phyloP scores from a whole-genome alignment of 345 rosid species.

The Hevea brasiliensis region DNA sequence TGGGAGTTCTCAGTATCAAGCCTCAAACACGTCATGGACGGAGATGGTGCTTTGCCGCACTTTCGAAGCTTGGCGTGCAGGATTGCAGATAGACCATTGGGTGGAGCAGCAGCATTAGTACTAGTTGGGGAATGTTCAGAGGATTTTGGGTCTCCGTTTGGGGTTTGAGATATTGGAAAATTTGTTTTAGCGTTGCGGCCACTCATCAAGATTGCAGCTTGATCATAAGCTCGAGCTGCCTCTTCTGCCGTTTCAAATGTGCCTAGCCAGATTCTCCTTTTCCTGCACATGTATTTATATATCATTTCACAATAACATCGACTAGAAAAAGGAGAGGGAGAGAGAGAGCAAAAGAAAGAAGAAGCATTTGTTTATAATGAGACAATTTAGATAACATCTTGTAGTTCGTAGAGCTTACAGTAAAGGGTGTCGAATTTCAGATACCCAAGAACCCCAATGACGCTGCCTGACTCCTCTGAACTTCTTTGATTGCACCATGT shows the following conservation, averaged over 20 bases:
- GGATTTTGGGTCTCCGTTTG: constrained; percentile 14
- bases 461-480: constrained; percentile 37
- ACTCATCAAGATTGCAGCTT: constrained; percentile 42
- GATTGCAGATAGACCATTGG: constrained; percentile 45
- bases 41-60: constrained; percentile 60
- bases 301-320: no score
- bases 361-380: background rate
- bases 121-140: background rate
- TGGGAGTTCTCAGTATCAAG: constrained; percentile 70
- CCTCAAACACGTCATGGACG: constrained; percentile 75
- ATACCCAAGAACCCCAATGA: constrained; percentile 38
- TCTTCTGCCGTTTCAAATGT: constrained; percentile 45
- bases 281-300: constrained; percentile 20
- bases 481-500: constrained; percentile 34
- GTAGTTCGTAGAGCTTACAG: background rate
- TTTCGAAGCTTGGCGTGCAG: constrained; percentile 63
- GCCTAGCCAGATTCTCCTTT: constrained; percentile 46
- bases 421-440: constrained; percentile 35
- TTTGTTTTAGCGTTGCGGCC: constrained; percentile 47
- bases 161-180: constrained; percentile 27
- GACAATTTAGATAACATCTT: background rate
- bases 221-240: constrained; percentile 40
- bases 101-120: constrained; percentile 17
- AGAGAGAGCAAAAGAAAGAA: background rate
- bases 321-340: no score